Base-by-base conservation (phyloP, 2,329 filamentous ascomycete species). In the Clonostachys rosea region DNA sequence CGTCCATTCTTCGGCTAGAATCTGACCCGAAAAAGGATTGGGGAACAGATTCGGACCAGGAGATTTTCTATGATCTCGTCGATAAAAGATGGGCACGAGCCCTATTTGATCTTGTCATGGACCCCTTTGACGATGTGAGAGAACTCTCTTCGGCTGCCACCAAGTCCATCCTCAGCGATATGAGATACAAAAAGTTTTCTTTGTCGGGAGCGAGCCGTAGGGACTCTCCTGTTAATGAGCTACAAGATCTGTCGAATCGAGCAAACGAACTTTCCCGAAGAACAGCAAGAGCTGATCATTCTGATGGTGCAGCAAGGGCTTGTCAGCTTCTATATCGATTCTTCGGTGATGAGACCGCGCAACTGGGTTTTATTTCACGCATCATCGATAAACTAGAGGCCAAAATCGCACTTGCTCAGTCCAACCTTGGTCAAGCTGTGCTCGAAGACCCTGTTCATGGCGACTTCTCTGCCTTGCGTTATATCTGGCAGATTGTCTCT, bases 101-200 rank as follows among this genome's bases (percentile, higher is more conserved):
- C 5, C 70, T 97, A 7, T 70, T 91, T 13, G 90, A 96, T 62
- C 78, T 96, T 18, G 67, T 95, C 8, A 74, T 95, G 59, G 89
- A 99, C 57, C 89, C 92, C 0, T 99, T 95, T 58, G 94, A 97
- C 48, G 94, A 99, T 63, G 87, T 97, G 5, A 79, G 92, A 54
- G 81, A 78, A 40, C 66, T 69, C 36, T 76, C 82, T 4, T 69
- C 74, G 0, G 65, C 64, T 2, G 67, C 83, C 3, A 56, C 87
- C 30, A 64, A 61, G 52, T 72, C 70, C 45, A 56, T 79, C n/a
- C 70, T 79, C 39, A 65, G 71, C 3, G 64, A 69, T 20, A 56
- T 61, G 14, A 60, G 66, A 20, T 70, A 55, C 39, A 45, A 49
- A 6, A 45, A 40, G 7, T 53, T 54, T 46, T 49, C 45, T 4